phyloP scores from a whole-genome alignment of 352 stramenopile species.

The Pythium sukuiense region DNA sequence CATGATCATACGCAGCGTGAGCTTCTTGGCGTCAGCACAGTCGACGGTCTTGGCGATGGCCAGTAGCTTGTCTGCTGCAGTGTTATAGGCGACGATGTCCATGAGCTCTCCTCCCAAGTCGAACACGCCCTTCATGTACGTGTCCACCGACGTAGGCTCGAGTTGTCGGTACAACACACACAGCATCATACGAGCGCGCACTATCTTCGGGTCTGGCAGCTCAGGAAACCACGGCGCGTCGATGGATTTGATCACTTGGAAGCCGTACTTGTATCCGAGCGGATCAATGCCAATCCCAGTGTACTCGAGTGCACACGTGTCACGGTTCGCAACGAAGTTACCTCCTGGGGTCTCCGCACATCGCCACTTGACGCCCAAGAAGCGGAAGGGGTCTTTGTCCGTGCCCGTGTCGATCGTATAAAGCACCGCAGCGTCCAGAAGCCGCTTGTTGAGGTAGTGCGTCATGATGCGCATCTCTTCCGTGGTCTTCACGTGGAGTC shows the following conservation, averaged over 20 bases:
- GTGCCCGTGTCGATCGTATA: slow-evolving; percentile 42
- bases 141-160: slow-evolving; percentile 33
- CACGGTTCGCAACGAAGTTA: slow-evolving; percentile 42
- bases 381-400: slow-evolving; percentile 43
- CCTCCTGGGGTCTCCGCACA: slow-evolving; percentile 29
- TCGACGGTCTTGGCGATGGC: slow-evolving; percentile 36
- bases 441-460: slow-evolving; percentile 36
- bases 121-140: slow-evolving; percentile 60
- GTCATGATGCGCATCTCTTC: slow-evolving; percentile 48
- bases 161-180: slow-evolving; percentile 62
- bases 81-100: slow-evolving; percentile 44
- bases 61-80: slow-evolving; percentile 41
- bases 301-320: slow-evolving; percentile 50
- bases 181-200: slow-evolving; percentile 52
- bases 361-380: slow-evolving; percentile 57
- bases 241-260: slow-evolving; percentile 54
- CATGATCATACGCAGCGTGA: slow-evolving; percentile 34
- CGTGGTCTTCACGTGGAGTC: slow-evolving; percentile 46
- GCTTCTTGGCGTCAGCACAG: slow-evolving; percentile 41
- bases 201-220: slow-evolving; percentile 33
- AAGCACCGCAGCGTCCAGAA: slow-evolving; percentile 44
- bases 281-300: slow-evolving; percentile 41
- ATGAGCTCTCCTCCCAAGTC: slow-evolving; percentile 46
- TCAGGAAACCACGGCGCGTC: slow-evolving; percentile 41
- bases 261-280: slow-evolving; percentile 40